Base-by-base conservation (phyloP, 2,329 filamentous ascomycete species). In the Phialemoniopsis sp. region DNA sequence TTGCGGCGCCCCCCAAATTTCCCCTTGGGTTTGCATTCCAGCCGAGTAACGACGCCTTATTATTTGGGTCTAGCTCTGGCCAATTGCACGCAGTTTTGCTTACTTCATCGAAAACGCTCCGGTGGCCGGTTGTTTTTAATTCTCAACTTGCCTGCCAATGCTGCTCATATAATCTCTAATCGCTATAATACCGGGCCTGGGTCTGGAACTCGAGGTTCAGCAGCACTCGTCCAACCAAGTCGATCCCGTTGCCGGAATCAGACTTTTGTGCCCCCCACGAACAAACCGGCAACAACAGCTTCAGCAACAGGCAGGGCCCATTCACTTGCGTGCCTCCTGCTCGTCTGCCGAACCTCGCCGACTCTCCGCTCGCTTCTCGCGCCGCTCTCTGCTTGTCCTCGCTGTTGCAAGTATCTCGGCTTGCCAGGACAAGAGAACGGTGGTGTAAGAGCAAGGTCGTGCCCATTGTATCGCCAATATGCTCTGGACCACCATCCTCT, bases 401-500 rank as follows among this genome's bases (percentile, higher is more conserved):
- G 10, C 21, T 6, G 21, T 26, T 6, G 10, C 21, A 26, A 26
- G 21, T 10, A 26, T 26, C 21, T 26, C 21, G 21, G 21, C 21
- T 10, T 26, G 21, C 21, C 21, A 26, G 21, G 21, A 26, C 21
- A 26, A 26, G 21, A 26, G 21, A 26, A 26, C 21, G 21, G 21
- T 26, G 21, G 21, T 26, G 21, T 10, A 26, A 10, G 21, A 26
- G 21, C 6, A 26, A 26, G 21, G 6, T 26, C 21, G 21, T 6
- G 6, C 21, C 21, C 21, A 6, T 26, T 26, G 21, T 26, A 10
- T 26, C 10, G 21, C 44, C 54, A 60, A 40, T 44, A 76, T 76
- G 72, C 62, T 62, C 46, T 51, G 61, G 36, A 47, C 53, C 39
- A 45, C 55, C 32, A 37, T 65, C 43, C 48, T 76, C 32, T 50